phyloP scores from a whole-genome alignment of 768 basidiomycete genomes.

The Tylopilus cervinicoccineus region DNA sequence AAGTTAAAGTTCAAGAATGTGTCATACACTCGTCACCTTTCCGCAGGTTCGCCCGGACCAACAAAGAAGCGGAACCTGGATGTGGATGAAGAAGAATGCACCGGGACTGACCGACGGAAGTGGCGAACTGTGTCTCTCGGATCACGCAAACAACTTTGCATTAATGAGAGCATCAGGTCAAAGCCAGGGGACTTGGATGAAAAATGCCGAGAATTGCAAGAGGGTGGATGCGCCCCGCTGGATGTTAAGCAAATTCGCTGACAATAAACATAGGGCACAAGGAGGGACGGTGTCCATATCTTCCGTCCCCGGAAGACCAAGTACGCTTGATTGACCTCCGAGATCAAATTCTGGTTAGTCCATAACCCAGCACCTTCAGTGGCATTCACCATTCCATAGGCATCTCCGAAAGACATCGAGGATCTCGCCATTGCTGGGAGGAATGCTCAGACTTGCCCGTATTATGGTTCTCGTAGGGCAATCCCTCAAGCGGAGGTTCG shows the following conservation, averaged over 20 bases:
- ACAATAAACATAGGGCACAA: slow-evolving; percentile 45
- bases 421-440: slow-evolving; percentile 77
- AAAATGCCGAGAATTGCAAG: slow-evolving; percentile 76
- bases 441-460: slow-evolving; percentile 74
- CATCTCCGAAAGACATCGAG: slow-evolving; percentile 90
- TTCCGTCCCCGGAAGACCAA: slow-evolving; percentile 71
- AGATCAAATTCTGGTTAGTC: slow-evolving; percentile 74
- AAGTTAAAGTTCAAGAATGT: slow-evolving; percentile 55
- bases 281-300: slow-evolving; percentile 67
- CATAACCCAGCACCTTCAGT: neutral
- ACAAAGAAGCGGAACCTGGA: slow-evolving; percentile 20
- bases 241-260: neutral
- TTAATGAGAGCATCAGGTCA: slow-evolving; percentile 73
- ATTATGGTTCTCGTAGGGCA: slow-evolving; percentile 86
- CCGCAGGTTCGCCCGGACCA: slow-evolving; percentile 10
- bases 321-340: slow-evolving; percentile 72
- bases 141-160: slow-evolving; percentile 88
- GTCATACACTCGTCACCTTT: slow-evolving; percentile 14
- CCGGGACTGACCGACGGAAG: slow-evolving; percentile 24
- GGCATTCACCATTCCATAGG: slow-evolving; percentile 41
- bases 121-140: slow-evolving; percentile 80
- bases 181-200: slow-evolving; percentile 77
- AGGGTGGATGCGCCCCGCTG: slow-evolving; percentile 40
- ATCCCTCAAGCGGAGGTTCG: slow-evolving; percentile 87
- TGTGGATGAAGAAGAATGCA: slow-evolving; percentile 19